A percentile compares a stretch with the other conserved stretches of the same genome.
These are phyloP conservation scores for Chernovozyma sophiae-reginae DNA, from an alignment of 1,139 yeast genomes.

Conservation along the genomic window DNA sequence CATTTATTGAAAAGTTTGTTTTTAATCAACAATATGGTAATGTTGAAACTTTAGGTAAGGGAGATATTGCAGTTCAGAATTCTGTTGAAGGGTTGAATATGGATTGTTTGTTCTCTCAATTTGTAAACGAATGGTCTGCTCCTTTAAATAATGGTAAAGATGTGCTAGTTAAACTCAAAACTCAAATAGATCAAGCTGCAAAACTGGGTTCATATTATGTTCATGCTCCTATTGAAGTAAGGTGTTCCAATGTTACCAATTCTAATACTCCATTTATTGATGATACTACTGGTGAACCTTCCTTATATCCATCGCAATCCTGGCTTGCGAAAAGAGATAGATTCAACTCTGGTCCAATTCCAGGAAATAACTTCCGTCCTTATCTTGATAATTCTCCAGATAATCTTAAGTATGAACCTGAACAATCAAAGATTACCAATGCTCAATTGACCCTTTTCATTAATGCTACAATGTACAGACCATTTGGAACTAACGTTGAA, in stretches of 20 bases:
- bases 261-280: constrained; percentile 37
- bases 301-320: constrained; percentile 37
- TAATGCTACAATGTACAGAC: constrained; percentile 95
- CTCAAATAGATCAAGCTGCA: constrained; percentile 60
- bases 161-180: constrained; percentile 60
- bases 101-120: constrained; percentile 94
- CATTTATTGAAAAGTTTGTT: constrained; percentile 77
- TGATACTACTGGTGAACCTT: constrained; percentile 42
- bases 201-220: constrained; percentile 63
- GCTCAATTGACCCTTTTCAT: constrained; percentile 80
- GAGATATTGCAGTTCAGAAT: constrained; percentile 68
- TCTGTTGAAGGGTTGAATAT: constrained; percentile 87
- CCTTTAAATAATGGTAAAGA: constrained; percentile 77
- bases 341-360: constrained; percentile 64
- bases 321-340: constrained; percentile 37
- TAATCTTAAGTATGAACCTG: constrained; percentile 44
- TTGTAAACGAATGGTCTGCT: constrained; percentile 95
- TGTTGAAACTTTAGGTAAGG: constrained; percentile 63
- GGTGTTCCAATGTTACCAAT: constrained; percentile 83
- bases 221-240: constrained; percentile 93
- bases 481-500: constrained; percentile 71
- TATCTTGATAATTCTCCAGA: constrained; percentile 75
- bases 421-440: constrained; percentile 54
- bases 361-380: constrained; percentile 82
- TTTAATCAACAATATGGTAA: constrained; percentile 81